Evolutionary conservation across 2,329 filamentous ascomycete genomes (phyloP), one percentile per base, ranked within the genome.

Genomic region (Coniochaeta hoffmannii): DNA sequence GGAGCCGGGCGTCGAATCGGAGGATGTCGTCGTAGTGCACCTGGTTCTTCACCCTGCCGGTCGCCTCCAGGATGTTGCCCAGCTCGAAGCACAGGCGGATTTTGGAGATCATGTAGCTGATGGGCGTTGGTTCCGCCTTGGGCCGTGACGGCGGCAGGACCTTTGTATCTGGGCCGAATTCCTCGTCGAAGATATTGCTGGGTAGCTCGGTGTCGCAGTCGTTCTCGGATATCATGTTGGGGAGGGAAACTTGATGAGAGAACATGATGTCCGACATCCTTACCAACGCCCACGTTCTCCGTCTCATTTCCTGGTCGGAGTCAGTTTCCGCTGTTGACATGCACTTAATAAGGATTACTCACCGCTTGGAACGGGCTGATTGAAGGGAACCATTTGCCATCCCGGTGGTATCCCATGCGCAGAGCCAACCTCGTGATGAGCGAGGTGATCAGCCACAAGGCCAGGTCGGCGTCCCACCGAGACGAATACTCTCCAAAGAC

Each of bases 181-280:
- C 89, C 59, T 92, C 88, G 62, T 94, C 89, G 65, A 89, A 89
- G 15, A 93, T 79, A 64, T 93, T 94, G 56, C 85, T 82, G 1
- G 89, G 89, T 6, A 89, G 72, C 62, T 87, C 79, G 0, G 88
- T 87, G 64, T 94, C 90, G 55, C 85, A 90, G 65, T 91, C 86
- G 50, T 87, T 78, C 12, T 87, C 80, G 59, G 87, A 82, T 26
- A 92, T 85, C 79, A 92, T 90, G 58, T 73, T 80, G 4, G 81
- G 81, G 19, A 85, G 66, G n/a, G 79, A 82, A 2, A 84, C 76
- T 64, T 90, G 87, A 58, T 89, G 87, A 1, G 89, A 93, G 64
- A 92, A 90, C 55, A 91, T 76, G 11, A 89, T 77, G 66, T 94
- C 89, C 28, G 82, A 78, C 71, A 89, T 87, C 54, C 87, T 80